Evolutionary conservation across 2,329 filamentous ascomycete species (phyloP), one percentile per base, ranked within the genome.

Genomic region (Zalaria obscura): DNA sequence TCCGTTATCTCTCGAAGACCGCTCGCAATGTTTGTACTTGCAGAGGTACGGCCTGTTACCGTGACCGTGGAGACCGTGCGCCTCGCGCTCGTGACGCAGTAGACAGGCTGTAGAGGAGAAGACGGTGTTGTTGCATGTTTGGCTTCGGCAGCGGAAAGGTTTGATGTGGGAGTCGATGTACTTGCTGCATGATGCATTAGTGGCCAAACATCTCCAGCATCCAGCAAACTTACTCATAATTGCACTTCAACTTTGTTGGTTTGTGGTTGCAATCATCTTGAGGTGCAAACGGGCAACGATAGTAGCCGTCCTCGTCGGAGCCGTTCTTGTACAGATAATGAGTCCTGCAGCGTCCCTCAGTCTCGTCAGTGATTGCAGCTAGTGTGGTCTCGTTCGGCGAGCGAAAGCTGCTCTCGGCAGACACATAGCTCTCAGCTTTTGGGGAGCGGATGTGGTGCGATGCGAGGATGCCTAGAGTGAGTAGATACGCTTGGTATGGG

Each of bases 91-190:
- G 57, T 96, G 89, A 46, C 89, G 84, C 46, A 95, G 82, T 26
- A 94, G 75, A 63, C 89, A 95, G 31, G 89, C 89, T 47, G 89
- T 95, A 34, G 89, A 95, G 10, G 89, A 95, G 63, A 96, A 96
- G 35, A 83, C 80, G 49, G 86, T 78, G 57, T 86, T 83, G 60
- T 85, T 78, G 66, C 89, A 96, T 25, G 78, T 75, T 47, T 78
- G 71, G 50, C 81, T 73, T 76, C 91, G 93, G 80, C 89, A 96
- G 46, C 85, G 80, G 68, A 95, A 96, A 10, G 89, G 89, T 74
- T 93, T 94, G 57, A 95, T 65, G 66, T 96, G 89, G 27, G 89
- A 95, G 65, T 96, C 89, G 52, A 96, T 79, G 55, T 91, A 94
- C 73, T 96, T 96, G 74, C 88, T 94, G 59, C 38, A 40, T 18